Conservation (phyloP, 2,329 filamentous ascomycete species). For the Parastagonospora nodorum region DNA sequence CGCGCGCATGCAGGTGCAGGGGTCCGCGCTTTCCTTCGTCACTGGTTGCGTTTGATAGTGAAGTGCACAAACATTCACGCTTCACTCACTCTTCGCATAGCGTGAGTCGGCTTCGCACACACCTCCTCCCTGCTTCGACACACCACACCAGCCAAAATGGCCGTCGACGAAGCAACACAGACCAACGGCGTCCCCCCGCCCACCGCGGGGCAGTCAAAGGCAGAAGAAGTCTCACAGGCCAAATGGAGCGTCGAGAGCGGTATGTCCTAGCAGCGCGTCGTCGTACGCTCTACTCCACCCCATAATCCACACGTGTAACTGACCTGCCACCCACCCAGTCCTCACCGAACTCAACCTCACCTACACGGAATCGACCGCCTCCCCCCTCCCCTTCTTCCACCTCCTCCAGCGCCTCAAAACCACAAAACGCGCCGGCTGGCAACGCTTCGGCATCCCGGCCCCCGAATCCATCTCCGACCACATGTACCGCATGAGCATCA, state of each 20-base stretch:
- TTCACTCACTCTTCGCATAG: background rate
- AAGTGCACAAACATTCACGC: background rate
- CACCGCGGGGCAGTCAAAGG: conserved; percentile 42
- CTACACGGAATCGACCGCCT: conserved; percentile 65
- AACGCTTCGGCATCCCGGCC: conserved; percentile 75
- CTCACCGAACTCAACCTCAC: conserved; percentile 66
- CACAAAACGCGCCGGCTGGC: conserved; percentile 94
- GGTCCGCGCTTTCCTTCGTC: background rate
- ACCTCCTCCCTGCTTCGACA: background rate
- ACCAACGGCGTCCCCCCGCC: conserved; percentile 47
- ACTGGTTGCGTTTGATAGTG: background rate
- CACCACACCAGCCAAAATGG: conserved; percentile 17
- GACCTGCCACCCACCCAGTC: too few species aligned
- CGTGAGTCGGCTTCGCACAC: background rate
- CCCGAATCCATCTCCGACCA: conserved; percentile 96
- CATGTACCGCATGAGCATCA: conserved; percentile 99
- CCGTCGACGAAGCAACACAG: conserved; percentile 46
- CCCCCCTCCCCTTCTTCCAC: conserved; percentile 92
- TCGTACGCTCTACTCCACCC: conserved; percentile 40
- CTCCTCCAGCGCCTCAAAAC: conserved; percentile 93
- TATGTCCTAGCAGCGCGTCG: conserved; percentile 45
- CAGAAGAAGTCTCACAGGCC: conserved; percentile 21
- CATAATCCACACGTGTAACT: too few species aligned
- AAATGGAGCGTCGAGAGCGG: conserved; percentile 53
- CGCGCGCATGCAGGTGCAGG: background rate